Evolutionary conservation across 1,139 yeast species (phyloP).

Genomic region (Kodamaea suecica): DNA sequence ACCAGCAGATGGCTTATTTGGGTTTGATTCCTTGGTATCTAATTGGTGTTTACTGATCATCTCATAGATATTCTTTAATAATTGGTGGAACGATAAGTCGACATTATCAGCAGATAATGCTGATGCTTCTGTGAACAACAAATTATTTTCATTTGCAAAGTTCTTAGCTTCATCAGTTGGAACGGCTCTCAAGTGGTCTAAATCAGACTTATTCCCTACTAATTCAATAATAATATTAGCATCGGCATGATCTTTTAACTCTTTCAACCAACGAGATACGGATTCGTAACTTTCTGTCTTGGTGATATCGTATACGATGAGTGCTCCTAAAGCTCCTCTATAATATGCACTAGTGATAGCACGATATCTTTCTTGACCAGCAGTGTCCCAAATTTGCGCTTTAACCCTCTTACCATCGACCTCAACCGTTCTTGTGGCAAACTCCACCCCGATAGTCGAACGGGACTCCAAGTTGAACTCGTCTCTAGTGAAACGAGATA

Average conservation of each 20-base stretch:
- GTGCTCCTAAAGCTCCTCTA: constrained; percentile 97
- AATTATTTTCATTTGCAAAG: constrained; percentile 90
- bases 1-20: constrained; percentile 47
- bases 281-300: constrained; percentile 91
- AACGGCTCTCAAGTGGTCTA: constrained; percentile 92
- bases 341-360: constrained; percentile 97
- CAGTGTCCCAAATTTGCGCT: constrained; percentile 99
- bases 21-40: constrained; percentile 60
- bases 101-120: constrained; percentile 95
- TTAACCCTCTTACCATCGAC: constrained; percentile 94
- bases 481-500: constrained; percentile 91
- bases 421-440: constrained; percentile 93
- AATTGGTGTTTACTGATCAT: constrained; percentile 86
- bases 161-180: constrained; percentile 97
- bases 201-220: constrained; percentile 92
- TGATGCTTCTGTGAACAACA: constrained; percentile 94
- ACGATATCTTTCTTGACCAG: constrained; percentile 97
- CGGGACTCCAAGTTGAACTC: constrained; percentile 93
- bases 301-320: constrained; percentile 92
- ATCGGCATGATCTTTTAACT: constrained; percentile 94
- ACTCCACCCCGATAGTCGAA: constrained; percentile 96
- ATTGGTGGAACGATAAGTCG: constrained; percentile 89
- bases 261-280: constrained; percentile 93
- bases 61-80: constrained; percentile 88
- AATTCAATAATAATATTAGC: constrained; percentile 94